Base-by-base conservation (phyloP, 768 basidiomycete genomes). In the Naganishia onofrii region DNA sequence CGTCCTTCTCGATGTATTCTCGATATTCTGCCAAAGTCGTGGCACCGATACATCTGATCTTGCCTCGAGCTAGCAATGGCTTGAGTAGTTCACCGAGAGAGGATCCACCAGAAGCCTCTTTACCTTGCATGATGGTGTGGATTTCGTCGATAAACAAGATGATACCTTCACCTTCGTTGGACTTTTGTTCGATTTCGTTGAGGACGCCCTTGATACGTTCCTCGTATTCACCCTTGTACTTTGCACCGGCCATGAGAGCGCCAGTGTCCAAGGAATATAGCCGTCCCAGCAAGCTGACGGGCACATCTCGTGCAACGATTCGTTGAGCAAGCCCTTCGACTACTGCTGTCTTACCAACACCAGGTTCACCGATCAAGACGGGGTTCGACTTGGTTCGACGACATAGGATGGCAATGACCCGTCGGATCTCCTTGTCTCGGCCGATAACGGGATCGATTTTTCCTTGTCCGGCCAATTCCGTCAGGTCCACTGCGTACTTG, bases 251-350 rank as follows among this genome's bases (percentile, higher is more conserved):
- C 78, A 81, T 79, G 67, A 98, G 86, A 0, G 93, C 92, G 72
- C 94, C 94, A 90, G 96, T 91, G 78, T 96, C 94, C 36, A 98
- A 85, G 7, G 92, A 89, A 79, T 77, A 74, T 8, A 82, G 73
- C 36, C 79, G 72, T 56, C 75, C 77, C 42, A 82, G 53, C 15
- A 82, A 74, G 26, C 73, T 75, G 8, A 79, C 76, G n/a, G 81
- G 81, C 13, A 82, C 81, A 81, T 97, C 94, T 58, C 93, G 88
- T 74, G 93, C 92, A 75, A 96, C 87, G 71, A 98, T 95, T 55
- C 95, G 88, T 78, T 95, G 94, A 0, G 95, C 94, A 7, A 99
- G 88, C 48, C 93, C 93, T 84, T 99, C 95, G 7, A 89, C 92
- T 66, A 97, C 91, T 28, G 92, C 88, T 0, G 94, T 96, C 83